These are phyloP conservation scores for Cyphellophora europaea DNA, from an alignment of 2,329 filamentous ascomycete species.

Conservation along the genomic window DNA sequence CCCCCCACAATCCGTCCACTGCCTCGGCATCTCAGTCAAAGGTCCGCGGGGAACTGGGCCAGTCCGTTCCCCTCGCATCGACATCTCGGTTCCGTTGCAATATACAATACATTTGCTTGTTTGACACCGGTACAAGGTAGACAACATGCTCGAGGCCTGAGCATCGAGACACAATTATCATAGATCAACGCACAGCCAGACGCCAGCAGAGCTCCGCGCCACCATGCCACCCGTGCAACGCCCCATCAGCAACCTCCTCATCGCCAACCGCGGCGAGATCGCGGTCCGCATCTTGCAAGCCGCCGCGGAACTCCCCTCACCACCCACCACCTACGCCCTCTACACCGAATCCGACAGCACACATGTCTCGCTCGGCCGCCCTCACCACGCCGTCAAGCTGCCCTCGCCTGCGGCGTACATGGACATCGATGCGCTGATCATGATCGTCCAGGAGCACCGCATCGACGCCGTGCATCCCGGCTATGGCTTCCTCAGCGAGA, in stretches of 20 bases:
- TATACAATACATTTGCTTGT: not conserved
- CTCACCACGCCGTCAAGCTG: conserved; percentile 42
- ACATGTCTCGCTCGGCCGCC: conserved; percentile 39
- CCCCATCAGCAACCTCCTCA: conserved; percentile 40
- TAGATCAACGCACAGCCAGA: too few species aligned
- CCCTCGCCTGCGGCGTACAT: conserved; percentile 44
- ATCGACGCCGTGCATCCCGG: conserved; percentile 51
- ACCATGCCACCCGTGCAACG: conserved; percentile 18
- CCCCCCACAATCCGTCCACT: too few species aligned
- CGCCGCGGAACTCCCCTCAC: conserved; percentile 48
- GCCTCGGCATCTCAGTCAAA: too few species aligned
- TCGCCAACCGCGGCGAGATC: conserved; percentile 53
- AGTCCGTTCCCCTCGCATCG: not conserved
- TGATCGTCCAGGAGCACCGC: conserved; percentile 37
- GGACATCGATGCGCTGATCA: conserved; percentile 39
- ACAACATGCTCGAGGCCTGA: conserved; percentile 4
- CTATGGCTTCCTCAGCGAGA: conserved; percentile 55
- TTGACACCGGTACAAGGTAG: conserved; percentile 1
- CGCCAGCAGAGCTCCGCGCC: too few species aligned
- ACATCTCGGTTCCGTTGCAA: not conserved
- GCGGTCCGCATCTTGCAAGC: conserved; percentile 51
- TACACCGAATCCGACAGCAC: conserved; percentile 47
- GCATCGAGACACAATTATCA: too few species aligned
- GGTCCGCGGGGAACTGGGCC: too few species aligned
- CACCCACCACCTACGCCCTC: conserved; percentile 47